Evolutionary conservation across 257 asterid species (phyloP), one percentile per base, ranked within the genome.

Genomic region (Solanum rostratum): DNA sequence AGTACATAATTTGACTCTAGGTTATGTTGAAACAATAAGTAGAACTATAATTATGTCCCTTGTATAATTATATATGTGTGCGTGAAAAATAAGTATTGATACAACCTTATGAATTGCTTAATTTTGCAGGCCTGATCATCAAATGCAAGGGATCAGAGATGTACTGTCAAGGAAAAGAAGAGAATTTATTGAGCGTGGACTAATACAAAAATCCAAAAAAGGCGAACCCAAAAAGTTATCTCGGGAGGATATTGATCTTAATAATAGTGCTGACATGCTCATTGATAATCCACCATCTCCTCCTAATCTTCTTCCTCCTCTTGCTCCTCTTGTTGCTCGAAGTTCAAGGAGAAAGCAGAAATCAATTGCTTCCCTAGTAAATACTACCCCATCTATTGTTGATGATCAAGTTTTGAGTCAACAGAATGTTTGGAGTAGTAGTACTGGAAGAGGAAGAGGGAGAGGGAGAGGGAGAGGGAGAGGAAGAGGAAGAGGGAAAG

Each of bases 281-380:
- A 76, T 76, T 27, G 82, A 76, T 27, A 30, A 4, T 12, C 62
- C 86, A 30, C 62, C 82, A 46, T 10, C 7, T 6, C 66, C 18
- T 4, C 18, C 39, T 59, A 30, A 60, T 22, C 7, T 13, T 65
- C 1, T 22, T 18, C 9, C 62, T 16, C 3, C 22, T 6, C 13
- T n/a, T 30, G 4, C 6, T 33, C 39, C 39, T 33, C 14, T 43
- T 37, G 3, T 30, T 45, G 24, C 66, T 30, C 6, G 37, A 46
- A 43, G 52, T 11, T 49, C 62, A 76, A 76, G 62, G 41, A 84
- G 84, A 54, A 87, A 84, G 57, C 74, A 87, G 82, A 87, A 71
- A 59, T 81, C 84, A 2, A 52, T 84, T 11, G 78, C 88, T 78
- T 82, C 90, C 59, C 29, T 85, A 8, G 80, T 78, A 24, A 29